These are phyloP conservation scores for Euphorbia tirucalli DNA, from an alignment of 345 rosid species.

Conservation along the genomic window DNA sequence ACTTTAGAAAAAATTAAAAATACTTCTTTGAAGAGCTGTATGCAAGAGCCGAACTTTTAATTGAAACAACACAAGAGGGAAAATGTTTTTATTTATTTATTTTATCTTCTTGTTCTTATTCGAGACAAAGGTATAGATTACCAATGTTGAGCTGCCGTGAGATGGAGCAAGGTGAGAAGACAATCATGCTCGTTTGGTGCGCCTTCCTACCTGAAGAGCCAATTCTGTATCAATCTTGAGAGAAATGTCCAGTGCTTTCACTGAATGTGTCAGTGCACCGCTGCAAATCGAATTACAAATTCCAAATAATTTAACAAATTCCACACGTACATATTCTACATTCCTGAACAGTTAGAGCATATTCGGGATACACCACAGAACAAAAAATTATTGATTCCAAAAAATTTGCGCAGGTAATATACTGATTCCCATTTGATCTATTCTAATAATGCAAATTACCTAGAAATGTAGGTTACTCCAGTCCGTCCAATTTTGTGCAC, in stretches of 20 bases:
- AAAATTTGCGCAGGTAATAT: not conserved
- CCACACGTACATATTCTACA: not conserved
- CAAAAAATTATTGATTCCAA: not conserved
- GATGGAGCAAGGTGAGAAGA: not conserved
- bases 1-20: too few relatives aligned
- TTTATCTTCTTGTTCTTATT: not conserved
- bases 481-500: slow-evolving; percentile 88
- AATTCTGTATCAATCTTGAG: slow-evolving; percentile 89
- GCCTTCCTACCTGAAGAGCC: slow-evolving; percentile 88
- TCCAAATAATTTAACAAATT: not conserved
- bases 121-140: not conserved
- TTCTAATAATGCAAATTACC: slow-evolving; percentile 38
- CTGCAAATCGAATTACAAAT: slow-evolving; percentile 38
- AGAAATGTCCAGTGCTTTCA: slow-evolving; percentile 86
- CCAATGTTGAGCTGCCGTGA: not conserved
- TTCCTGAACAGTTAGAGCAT: not conserved
- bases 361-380: not conserved
- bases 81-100: too few relatives aligned
- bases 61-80: not conserved
- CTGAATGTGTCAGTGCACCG: slow-evolving; percentile 92
- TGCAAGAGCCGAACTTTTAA: too few relatives aligned
- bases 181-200: slow-evolving; percentile 74
- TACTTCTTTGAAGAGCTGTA: too few relatives aligned
- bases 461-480: slow-evolving; percentile 90
- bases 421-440: not conserved